Base-by-base conservation (phyloP, 345 rosid species). In the Rhizophora mangle region DNA sequence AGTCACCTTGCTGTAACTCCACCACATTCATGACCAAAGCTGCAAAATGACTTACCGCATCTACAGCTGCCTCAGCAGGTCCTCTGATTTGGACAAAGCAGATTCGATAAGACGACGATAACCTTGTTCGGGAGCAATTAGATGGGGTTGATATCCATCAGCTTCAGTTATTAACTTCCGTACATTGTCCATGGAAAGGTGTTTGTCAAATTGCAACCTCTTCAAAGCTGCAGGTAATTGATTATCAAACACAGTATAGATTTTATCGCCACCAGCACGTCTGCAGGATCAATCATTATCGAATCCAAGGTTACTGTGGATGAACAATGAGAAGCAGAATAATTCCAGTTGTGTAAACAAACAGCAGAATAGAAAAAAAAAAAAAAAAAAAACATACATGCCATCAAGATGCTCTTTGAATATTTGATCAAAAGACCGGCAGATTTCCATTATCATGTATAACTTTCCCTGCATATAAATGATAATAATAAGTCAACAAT, bases 11-110 rank as follows among this genome's bases (percentile, higher is more conserved):
- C 3, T 2, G 47, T 9, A 39, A 39, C 47, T 39, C 47, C 47
- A 39, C 47, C 15, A 2, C 2, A 65, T 4, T 1, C 27, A 57
- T 62, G 8, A 8, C 43, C n/a, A 34, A 8, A 21, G 16, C 26
- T 8, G 29, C 11, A 52, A 52, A 68, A 8, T 21, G 2, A 32
- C 62, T 57, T 85, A 89, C 98, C 61, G 95, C 96, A 75, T 94
- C 97, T 59, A 94, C 98, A 72, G 96, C 96, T 73, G 97, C 89
- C 86, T 94, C 98, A 74, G 97, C 97, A 64, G 98, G 98, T 67
- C 88, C 93, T 84, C 88, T 89, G 64, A 91, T 87, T 51, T 91
- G 79, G 70, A 87, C 88, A 95, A 58, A 65, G 92, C 82, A 72
- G 97, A 87, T 74, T 94, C 98, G 73, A 94, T 94, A 58, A 94